Evolutionary conservation across 2,329 filamentous ascomycete species (phyloP), one percentile per base, ranked within the genome.

Genomic region (Penicillium sp.): DNA sequence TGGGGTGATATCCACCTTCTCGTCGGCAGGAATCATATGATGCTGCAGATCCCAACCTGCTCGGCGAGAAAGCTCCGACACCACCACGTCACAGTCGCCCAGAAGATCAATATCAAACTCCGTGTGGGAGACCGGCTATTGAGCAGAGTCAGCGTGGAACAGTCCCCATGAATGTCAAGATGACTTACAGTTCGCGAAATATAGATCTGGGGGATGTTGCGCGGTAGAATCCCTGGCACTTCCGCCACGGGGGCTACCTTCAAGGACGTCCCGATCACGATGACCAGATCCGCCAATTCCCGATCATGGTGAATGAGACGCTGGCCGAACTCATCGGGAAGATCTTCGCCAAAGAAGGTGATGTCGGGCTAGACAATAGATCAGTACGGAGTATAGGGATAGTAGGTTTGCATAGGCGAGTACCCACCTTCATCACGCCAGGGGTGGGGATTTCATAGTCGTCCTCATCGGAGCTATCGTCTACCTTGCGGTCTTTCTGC

Each of bases 191-290:
- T 89, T 62, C 90, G 86, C 16, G 89, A 92, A 64, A 97, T 91
- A 75, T 94, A 96, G 59, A 96, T 90, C 75, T 96, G 92, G 6
- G 92, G 92, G 38, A 96, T 86, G 56, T 90, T 74, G n/a, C 85
- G 77, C 1, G 91, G 90, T 42, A 96, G 73, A 65, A 89, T 89
- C 34, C 89, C 88, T 1, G 92, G 89, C 44, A 99, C 91, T 73
- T 97, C 92, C 32, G 90, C 92, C 2, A 99, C 94, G 32, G 94
- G 94, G 1, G 91, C 92, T 2, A 99, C 94, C 73, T 97, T 97
- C 69, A 99, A 85, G 29, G 89, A 94, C 0, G 94, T 99, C 60
- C 94, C 94, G 66, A 99, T 97, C 62, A 97, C 92, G 62, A 99
- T 87, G 62, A 97, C 90, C 14, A 99, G 82, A 71, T 99, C 94